Evolutionary conservation across 768 basidiomycete species (phyloP), one percentile per base, ranked within the genome.

Genomic region (Xerocomus spinulosus): DNA sequence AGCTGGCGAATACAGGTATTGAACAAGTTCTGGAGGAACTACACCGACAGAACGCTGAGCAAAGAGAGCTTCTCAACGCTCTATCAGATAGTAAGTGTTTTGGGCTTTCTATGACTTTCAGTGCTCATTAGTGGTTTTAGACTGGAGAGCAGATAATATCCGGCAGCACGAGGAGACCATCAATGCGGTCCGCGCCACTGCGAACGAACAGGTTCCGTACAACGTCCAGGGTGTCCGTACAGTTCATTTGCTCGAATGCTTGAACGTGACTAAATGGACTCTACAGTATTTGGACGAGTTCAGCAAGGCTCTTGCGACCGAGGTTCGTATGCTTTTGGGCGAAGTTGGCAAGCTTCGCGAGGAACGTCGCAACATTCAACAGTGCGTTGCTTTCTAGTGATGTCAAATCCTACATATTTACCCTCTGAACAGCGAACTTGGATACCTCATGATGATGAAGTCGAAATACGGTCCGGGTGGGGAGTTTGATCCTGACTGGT

Each of bases 401-500:
- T 2, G 24, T 29, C 15, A 32, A 38, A 32, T 21, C n/a, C 51
- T 14, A 45, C 26, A 44, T 45, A 12, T 46, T 51, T 9, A 60
- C 17, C 7, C 21, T 21, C 36, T 30, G 53, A 25, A 10, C 53
- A 90, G 89, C 57, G 87, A 91, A 72, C 74, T 92, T 46, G 89
- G 85, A 23, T 79, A 74, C 48, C 70, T 92, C 21, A 65, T 92
- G 50, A 72, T 74, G 55, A 73, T 85, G 74, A 82, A 80, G 63
- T 75, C 85, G 33, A 86, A 86, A 61, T 87, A 89, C 55, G 83
- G 83, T 5, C 82, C 87, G n/a, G 88, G 87, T 47, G 90, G 90
- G 42, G 84, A 89, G 63, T 92, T 86, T 59, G 85, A 90, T 58
- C 78, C 83, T 8, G 82, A 87, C n/a, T 92, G 90, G 89, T 82